Evolutionary conservation across 352 stramenopile genomes (phyloP).

Genomic region (Phytophthora crassamura): DNA sequence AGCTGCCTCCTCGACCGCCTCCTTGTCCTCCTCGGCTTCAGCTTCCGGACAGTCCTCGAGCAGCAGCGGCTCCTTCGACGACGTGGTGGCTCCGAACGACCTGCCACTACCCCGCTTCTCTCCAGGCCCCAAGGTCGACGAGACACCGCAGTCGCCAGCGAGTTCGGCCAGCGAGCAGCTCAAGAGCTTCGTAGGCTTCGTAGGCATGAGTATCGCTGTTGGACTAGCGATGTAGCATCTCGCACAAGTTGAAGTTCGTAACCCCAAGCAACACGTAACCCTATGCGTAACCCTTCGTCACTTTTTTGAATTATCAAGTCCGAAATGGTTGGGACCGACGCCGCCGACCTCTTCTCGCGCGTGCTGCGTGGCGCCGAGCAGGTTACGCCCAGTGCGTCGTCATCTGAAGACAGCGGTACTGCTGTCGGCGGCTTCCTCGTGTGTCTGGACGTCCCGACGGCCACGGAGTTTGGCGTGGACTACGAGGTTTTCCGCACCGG

Average conservation of each 20-base stretch:
- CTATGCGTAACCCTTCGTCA: conserved; percentile 2
- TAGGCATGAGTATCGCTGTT: conserved; percentile 19
- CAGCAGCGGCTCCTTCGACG: conserved; percentile 21
- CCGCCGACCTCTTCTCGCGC: conserved; percentile 52
- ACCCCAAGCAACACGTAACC: conserved; percentile 11
- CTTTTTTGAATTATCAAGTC: conserved; percentile 4
- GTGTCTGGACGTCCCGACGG: conserved; percentile 80
- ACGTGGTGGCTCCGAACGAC: conserved; percentile 13
- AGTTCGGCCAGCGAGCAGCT: conserved; percentile 17
- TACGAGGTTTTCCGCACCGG: conserved; percentile 89
- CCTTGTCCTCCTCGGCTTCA: conserved; percentile 10
- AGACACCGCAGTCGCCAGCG: conserved; percentile 8
- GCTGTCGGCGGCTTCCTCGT: conserved; percentile 76
- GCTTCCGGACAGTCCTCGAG: conserved; percentile 16
- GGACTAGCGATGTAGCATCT: conserved; percentile 13
- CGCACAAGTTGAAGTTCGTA: conserved; percentile 20
- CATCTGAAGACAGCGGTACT: background rate
- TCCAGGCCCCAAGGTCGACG: conserved; percentile 20
- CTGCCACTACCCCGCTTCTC: conserved; percentile 15
- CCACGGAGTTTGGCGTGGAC: conserved; percentile 86
- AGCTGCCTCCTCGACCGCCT: conserved; percentile 10
- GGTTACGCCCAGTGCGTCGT: background rate
- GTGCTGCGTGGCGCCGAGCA: conserved; percentile 33
- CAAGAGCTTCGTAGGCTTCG: background rate
- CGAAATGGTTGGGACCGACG: conserved; percentile 35